Evolutionary conservation across 2,329 filamentous ascomycete species (phyloP).

Genomic region (Hirsutella rhossiliensis): DNA sequence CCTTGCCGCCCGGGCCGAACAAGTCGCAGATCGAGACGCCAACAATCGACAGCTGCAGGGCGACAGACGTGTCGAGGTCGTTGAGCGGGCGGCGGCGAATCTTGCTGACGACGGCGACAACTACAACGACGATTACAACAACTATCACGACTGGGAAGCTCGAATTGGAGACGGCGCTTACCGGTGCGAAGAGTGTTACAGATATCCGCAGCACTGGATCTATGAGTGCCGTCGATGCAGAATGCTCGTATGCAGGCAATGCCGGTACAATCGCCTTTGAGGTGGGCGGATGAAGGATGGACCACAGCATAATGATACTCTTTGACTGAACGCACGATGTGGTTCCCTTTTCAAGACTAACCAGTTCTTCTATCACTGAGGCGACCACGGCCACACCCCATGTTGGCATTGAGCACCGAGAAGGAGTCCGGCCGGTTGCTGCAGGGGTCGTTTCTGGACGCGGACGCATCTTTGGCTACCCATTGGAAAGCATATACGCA

Average conservation of each 20-base stretch:
- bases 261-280: constrained; percentile 13
- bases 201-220: constrained; percentile 26
- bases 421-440: too few relatives aligned
- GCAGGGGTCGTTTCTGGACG: too few relatives aligned
- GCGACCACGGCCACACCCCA: too few relatives aligned
- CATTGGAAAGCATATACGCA: too few relatives aligned
- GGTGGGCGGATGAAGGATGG: neutral
- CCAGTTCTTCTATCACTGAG: too few relatives aligned
- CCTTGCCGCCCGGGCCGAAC: neutral
- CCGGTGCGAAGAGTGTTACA: constrained; percentile 5
- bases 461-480: too few relatives aligned
- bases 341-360: too few relatives aligned
- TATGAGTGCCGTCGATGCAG: constrained; percentile 32
- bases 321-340: too few relatives aligned
- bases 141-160: neutral
- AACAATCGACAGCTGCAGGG: neutral
- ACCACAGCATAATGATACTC: too few relatives aligned
- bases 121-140: neutral
- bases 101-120: too few relatives aligned
- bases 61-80: neutral
- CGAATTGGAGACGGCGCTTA: neutral
- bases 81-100: neutral
- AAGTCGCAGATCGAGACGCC: neutral
- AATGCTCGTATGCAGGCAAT: constrained; percentile 31
- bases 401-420: too few relatives aligned